Conservation (phyloP, 768 basidiomycete genomes). For the Boletus patriciae region DNA sequence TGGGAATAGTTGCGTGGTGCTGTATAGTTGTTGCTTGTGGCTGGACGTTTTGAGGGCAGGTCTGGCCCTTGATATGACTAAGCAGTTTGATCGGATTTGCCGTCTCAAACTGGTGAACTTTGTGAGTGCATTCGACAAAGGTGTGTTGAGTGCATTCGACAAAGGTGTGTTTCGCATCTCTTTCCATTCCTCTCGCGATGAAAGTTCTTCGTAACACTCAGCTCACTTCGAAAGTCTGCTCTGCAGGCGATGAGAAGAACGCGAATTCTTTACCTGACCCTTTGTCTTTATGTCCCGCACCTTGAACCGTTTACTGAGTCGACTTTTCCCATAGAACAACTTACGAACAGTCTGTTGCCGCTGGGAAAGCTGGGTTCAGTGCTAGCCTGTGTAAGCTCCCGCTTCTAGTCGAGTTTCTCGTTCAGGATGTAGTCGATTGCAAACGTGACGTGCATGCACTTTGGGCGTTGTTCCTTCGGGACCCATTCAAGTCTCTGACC, state of each 20-base stretch:
- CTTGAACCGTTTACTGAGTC: slow-evolving; percentile 4
- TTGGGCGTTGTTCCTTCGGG: slow-evolving; percentile 64
- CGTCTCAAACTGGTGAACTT: background rate
- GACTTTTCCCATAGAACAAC: background rate
- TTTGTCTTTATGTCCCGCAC: slow-evolving; percentile 1
- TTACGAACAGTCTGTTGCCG: background rate
- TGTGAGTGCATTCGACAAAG: background rate
- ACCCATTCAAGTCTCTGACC: slow-evolving; percentile 84
- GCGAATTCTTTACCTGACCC: slow-evolving; percentile 42
- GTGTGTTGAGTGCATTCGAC: slow-evolving; percentile 4
- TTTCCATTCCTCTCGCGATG: slow-evolving; percentile 22
- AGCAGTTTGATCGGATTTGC: slow-evolving; percentile 2
- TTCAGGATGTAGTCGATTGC: slow-evolving; percentile 49
- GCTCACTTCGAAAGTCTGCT: slow-evolving; percentile 64
- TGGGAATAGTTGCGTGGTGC: slow-evolving; percentile 23
- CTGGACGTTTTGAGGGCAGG: slow-evolving; percentile 29
- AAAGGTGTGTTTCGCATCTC: slow-evolving; percentile 4
- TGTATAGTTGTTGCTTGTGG: slow-evolving; percentile 35
- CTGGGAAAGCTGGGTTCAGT: background rate
- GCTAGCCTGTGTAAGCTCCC: slow-evolving; percentile 16
- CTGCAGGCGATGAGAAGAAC: slow-evolving; percentile 53
- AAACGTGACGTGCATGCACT: slow-evolving; percentile 60
- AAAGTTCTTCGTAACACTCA: slow-evolving; percentile 48
- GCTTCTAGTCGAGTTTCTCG: background rate
- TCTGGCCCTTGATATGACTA: background rate